Conservation (phyloP, 2,329 filamentous ascomycete species). For the Fusarium zealandicum region DNA sequence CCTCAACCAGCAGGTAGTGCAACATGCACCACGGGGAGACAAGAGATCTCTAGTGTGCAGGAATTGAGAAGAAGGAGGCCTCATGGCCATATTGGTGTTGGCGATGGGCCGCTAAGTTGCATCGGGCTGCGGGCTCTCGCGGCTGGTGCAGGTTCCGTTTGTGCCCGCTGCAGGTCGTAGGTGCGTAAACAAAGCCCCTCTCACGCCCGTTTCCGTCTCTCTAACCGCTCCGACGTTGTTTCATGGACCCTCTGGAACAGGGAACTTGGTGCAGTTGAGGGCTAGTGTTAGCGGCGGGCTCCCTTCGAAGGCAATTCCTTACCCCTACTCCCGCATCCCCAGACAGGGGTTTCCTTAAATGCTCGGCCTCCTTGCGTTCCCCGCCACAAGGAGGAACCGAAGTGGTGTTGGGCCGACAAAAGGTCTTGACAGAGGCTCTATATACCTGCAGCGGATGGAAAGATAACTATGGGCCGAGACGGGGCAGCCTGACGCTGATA, state of each 20-base stretch:
- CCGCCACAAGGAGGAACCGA: not conserved
- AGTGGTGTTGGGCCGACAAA: not conserved
- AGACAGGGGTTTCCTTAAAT: slow-evolving; percentile 28
- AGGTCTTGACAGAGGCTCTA: not conserved
- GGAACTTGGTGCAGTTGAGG: slow-evolving; percentile 22
- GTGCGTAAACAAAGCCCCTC: slow-evolving; percentile 8
- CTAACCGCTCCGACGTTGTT: slow-evolving; percentile 13
- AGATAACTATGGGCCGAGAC: not conserved
- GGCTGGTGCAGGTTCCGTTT: slow-evolving; percentile 35
- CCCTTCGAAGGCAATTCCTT: slow-evolving; percentile 17
- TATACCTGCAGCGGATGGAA: slow-evolving; percentile 3
- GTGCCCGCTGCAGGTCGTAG: slow-evolving; percentile 22
- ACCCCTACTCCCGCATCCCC: slow-evolving; percentile 30
- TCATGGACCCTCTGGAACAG: slow-evolving; percentile 18
- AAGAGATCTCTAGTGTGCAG: slow-evolving; percentile 35
- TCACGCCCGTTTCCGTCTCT: slow-evolving; percentile 7
- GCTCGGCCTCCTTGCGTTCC: slow-evolving; percentile 14
- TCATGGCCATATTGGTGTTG: slow-evolving; percentile 36
- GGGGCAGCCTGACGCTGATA: not conserved
- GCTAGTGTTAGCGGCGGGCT: slow-evolving; percentile 27
- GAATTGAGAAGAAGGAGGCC: slow-evolving; percentile 30
- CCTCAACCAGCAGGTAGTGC: slow-evolving; percentile 26
- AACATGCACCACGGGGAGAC: slow-evolving; percentile 34
- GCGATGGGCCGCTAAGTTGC: slow-evolving; percentile 39
- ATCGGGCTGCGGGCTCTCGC: slow-evolving; percentile 37